Conservation (phyloP, 1,284 basidiomycete species). For the Malassezia arunalokei region DNA sequence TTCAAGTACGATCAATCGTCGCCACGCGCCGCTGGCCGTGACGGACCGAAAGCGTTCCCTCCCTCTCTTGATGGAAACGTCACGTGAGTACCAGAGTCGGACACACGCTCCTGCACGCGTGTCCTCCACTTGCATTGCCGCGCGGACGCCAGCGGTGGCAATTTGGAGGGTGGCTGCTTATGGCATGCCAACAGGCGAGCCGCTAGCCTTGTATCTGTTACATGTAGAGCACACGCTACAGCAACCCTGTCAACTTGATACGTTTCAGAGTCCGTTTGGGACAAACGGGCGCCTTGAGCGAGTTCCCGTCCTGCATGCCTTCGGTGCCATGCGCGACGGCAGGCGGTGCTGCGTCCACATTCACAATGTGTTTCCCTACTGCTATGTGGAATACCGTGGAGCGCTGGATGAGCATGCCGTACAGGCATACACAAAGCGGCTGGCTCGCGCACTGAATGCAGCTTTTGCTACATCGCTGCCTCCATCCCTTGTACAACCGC, state of each 20-base stretch:
- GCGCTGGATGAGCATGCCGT: slow-evolving; percentile 50
- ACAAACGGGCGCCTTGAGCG: not conserved
- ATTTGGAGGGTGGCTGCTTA: too few species aligned
- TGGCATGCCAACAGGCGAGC: too few species aligned
- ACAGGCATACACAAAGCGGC: slow-evolving; percentile 56
- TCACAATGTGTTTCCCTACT: slow-evolving; percentile 58
- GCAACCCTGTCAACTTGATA: not conserved
- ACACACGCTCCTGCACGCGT: not conserved
- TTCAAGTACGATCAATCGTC: not conserved
- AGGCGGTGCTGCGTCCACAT: slow-evolving; percentile 74
- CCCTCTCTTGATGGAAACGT: not conserved
- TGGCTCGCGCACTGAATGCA: slow-evolving; percentile 60
- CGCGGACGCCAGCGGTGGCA: not conserved
- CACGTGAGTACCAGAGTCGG: not conserved
- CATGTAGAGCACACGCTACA: slow-evolving; percentile 8
- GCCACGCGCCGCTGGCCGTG: not conserved
- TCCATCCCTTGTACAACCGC: slow-evolving; percentile 14
- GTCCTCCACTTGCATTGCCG: not conserved
- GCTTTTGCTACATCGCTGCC: slow-evolving; percentile 28
- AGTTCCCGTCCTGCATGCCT: slow-evolving; percentile 44
- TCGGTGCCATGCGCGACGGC: slow-evolving; percentile 66
- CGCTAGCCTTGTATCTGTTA: slow-evolving; percentile 1
- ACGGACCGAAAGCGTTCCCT: not conserved
- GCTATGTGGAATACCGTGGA: slow-evolving; percentile 50
- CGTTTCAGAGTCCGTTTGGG: slow-evolving; percentile 8